Evolutionary conservation across 2,329 filamentous ascomycete species (phyloP).

Genomic region (Madurella mycetomatis): DNA sequence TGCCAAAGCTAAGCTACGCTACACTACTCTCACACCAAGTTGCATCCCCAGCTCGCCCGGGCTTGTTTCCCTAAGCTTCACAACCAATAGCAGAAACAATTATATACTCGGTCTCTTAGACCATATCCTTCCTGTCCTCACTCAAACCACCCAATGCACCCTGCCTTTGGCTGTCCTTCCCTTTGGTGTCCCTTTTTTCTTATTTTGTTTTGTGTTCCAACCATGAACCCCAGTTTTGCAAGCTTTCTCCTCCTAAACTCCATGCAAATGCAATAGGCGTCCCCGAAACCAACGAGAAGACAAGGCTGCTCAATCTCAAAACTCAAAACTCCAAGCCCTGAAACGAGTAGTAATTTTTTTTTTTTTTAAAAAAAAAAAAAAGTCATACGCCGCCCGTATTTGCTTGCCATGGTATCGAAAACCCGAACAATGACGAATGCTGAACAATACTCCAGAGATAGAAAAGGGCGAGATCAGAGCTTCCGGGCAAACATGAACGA

Average conservation of each 20-base stretch:
- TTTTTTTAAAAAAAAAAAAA: not conserved
- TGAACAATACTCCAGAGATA: not conserved
- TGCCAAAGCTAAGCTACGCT: too few species aligned
- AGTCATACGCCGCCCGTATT: conserved; percentile 7
- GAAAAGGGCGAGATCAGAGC: conserved; percentile 34
- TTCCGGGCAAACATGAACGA: conserved; percentile 60
- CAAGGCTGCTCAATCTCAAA: not conserved
- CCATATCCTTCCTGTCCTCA: not conserved
- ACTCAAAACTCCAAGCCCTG: not conserved
- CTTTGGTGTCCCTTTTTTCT: not conserved
- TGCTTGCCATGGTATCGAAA: conserved; percentile 15
- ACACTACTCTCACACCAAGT: too few species aligned
- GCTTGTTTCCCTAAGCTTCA: too few species aligned
- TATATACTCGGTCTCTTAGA: too few species aligned
- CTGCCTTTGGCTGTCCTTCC: not conserved
- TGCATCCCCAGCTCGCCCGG: not conserved
- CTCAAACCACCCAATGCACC: not conserved
- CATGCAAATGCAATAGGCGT: not conserved
- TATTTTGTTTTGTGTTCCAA: not conserved
- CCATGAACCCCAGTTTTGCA: not conserved
- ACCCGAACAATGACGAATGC: conserved; percentile 8
- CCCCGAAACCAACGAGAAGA: not conserved
- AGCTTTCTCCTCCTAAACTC: not conserved
- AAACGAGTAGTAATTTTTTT: too few species aligned
- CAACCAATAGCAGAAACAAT: too few species aligned